Percentiles rank a stretch among this genome's conserved stretches.
Evolutionary conservation across 352 stramenopile species (phyloP).

Genomic region (Phytophthora foliorum): DNA sequence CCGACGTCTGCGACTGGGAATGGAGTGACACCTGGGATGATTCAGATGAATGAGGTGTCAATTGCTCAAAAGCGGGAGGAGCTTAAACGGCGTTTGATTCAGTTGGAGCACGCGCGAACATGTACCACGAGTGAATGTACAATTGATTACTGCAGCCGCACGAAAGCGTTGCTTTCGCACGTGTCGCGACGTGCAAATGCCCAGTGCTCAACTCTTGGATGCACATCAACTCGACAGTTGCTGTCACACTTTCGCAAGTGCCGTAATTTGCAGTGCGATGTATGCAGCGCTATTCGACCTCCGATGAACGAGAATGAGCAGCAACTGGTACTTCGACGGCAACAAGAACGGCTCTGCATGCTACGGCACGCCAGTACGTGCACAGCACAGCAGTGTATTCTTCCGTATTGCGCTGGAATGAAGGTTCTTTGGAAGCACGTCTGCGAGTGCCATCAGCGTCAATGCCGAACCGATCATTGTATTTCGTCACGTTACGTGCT

Average conservation of each 20-base stretch:
- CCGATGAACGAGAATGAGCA: constrained; percentile 90
- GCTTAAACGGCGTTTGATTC: constrained; percentile 84
- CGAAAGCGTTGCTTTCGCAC: constrained; percentile 82
- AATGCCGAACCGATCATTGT: constrained; percentile 89
- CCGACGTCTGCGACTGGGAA: constrained; percentile 30
- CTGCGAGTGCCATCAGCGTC: constrained; percentile 89
- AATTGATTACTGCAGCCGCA: constrained; percentile 87
- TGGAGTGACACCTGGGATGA: constrained; percentile 49
- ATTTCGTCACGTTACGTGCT: constrained; percentile 91
- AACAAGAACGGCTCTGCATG: constrained; percentile 91
- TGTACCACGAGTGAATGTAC: constrained; percentile 77
- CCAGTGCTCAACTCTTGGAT: constrained; percentile 88
- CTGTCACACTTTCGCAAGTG: constrained; percentile 91
- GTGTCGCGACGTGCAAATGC: constrained; percentile 88
- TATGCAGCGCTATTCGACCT: constrained; percentile 90
- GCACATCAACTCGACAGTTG: constrained; percentile 88
- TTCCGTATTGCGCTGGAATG: constrained; percentile 90
- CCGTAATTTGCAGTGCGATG: constrained; percentile 87
- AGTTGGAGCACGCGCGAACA: constrained; percentile 89
- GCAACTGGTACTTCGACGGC: constrained; percentile 82
- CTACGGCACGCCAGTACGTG: constrained; percentile 89
- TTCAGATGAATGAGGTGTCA: constrained; percentile 82
- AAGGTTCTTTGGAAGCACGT: constrained; percentile 93
- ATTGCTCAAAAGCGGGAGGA: constrained; percentile 90
- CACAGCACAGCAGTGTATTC: constrained; percentile 65